Evolutionary conservation across 2,329 filamentous ascomycete species (phyloP), one percentile per base, ranked within the genome.

Genomic region (Alternaria triticina): DNA sequence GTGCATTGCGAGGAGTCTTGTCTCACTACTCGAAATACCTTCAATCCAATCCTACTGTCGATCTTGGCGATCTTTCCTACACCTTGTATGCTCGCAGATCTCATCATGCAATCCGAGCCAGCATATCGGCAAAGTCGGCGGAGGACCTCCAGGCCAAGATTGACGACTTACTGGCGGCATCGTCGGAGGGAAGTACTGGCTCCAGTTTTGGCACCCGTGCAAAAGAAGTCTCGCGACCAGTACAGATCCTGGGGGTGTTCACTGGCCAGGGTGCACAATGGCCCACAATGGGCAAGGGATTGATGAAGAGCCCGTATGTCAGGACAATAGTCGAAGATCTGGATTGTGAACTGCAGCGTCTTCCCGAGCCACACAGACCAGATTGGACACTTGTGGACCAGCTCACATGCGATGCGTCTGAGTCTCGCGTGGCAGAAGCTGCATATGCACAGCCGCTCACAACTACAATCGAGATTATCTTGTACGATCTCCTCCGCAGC

Each of bases 371-470:
- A 17, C 27, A 59, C 20, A 40, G 36, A 6, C 57, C 57, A 9
- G 36, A 5, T 9, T 60, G 57, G 57, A 30, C 50, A 12, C 28
- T 60, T 3, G 10, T 13, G 4, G 20, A 10, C 1, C 22, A 60
- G 28, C n/a, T 60, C 3, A 25, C 50, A 2, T 23, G 20, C 2
- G 36, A 46, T 4, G 20, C 10, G 3, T 2, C 13, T 2, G 30
- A 10, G 7, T 54, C 54, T 11, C 28, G 30, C 8, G 43, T 73
- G 0, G 25, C 57, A 11, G 15, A 33, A 25, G 69, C 70, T 3
- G 61, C 64, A n/a, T 44, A 65, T 36, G 57, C 63, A 5, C 73
- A 76, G 57, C 71, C 73, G 1, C 43, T 70, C 1, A 71, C 69
- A 54, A 70, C 70, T 1, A 72, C 70, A 2, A 28, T 74, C 0